Base-by-base conservation (phyloP, 1,284 basidiomycete species). In the Leccinum pachyderme region DNA sequence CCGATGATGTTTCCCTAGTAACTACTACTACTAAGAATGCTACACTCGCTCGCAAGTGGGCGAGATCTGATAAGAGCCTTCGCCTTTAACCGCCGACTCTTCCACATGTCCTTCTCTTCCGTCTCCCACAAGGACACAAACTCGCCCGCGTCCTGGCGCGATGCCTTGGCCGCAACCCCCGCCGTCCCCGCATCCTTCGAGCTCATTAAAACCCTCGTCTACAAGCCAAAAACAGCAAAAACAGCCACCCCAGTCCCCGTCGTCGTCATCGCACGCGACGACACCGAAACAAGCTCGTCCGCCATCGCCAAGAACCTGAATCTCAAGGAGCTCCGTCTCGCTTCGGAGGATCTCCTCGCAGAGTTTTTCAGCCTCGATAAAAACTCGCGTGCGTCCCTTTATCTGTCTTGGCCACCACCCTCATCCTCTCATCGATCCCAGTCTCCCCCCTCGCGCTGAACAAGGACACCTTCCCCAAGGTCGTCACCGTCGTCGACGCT, bases 161-260 rank as follows among this genome's bases (percentile, higher is more conserved):
- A 84, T 50, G 80, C 82, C 35, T 72, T 92, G 62, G 72, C 76
- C 55, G 75, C 78, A 6, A 71, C 72, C 48, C 58, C 76, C 31
- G 71, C 77, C 27, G 75, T 79, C 32, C 87, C 89, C 2, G 69
- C 74, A 50, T 73, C 76, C 6, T 90, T 87, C 67, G 81, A 89
- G 68, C 77, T 90, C 61, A 80, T 88, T 70, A 93, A 94, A 73
- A 90, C 87, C 33, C 82, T 94, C 62, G 88, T 93, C 52, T 93
- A 90, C 82, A 94, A 94, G 68, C 91, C 92, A 35, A 93, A 93
- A 74, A 93, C 93, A 1, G 89, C 94, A 48, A 97, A 97, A 75
- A 82, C 83, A 0, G 93, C 91, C 6, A 84, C 83, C 27, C 86
- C 93, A 1, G 82, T 92, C 53, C 95, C 94, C 7, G 85, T 97